These are phyloP conservation scores for Apiospora sp. DNA, from an alignment of 2,329 filamentous ascomycete species.

Conservation along the genomic window DNA sequence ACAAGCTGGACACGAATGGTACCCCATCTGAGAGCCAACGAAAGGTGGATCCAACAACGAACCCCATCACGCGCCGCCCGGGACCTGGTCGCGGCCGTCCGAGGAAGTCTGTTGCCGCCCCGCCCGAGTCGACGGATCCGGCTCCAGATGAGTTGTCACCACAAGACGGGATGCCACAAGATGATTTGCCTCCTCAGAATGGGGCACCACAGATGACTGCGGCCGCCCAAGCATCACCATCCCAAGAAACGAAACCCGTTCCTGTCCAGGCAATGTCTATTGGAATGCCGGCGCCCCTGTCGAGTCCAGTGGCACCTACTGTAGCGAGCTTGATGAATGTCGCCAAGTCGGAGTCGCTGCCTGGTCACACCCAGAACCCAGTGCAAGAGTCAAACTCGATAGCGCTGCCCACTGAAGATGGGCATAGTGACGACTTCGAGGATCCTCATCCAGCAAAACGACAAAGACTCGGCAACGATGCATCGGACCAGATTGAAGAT, in stretches of 20 bases:
- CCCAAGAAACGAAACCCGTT: not conserved
- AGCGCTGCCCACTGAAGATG: constrained; percentile 29
- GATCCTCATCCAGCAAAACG: constrained; percentile 43
- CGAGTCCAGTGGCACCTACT: not conserved
- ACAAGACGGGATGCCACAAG: not conserved
- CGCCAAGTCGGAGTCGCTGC: constrained; percentile 2
- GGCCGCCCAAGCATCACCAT: not conserved
- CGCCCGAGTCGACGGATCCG: constrained; percentile 25
- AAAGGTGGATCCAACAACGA: constrained; percentile 58
- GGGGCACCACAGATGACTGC: not conserved
- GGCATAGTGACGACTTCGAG: constrained; percentile 34
- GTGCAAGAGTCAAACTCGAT: constrained; percentile 6
- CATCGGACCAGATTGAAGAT: constrained; percentile 35
- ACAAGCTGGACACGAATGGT: constrained; percentile 54
- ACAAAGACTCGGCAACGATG: constrained; percentile 38
- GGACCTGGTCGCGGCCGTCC: constrained; percentile 65
- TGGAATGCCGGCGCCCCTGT: not conserved
- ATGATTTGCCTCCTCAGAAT: not conserved
- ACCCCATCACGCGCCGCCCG: constrained; percentile 67
- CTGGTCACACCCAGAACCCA: not conserved
- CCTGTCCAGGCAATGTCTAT: not conserved
- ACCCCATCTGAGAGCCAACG: constrained; percentile 44
- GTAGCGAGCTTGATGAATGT: not conserved
- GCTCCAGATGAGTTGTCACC: constrained; percentile 5
- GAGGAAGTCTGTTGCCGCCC: constrained; percentile 49